phyloP scores from a whole-genome alignment of 257 asterid genomes.

The Solanum pimpinellifolium region DNA sequence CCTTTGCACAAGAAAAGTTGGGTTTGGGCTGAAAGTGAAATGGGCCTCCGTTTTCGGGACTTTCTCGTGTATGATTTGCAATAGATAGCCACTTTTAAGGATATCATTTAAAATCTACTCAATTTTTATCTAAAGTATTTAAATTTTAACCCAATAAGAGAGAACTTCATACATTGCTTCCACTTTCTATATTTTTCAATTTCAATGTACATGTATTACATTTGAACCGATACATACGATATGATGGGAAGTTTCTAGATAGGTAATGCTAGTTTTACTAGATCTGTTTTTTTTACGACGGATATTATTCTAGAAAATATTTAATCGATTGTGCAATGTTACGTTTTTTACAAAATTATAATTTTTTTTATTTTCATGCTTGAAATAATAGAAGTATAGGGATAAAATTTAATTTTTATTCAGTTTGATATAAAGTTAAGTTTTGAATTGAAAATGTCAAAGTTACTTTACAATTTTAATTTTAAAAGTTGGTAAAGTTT shows the following conservation, averaged over 20 bases:
- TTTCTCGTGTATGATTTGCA: not conserved
- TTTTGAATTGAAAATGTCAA: not conserved
- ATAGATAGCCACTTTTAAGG: not conserved
- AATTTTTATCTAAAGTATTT: not conserved
- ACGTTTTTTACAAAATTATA: not conserved
- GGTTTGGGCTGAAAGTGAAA: not conserved
- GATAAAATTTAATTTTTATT: not conserved
- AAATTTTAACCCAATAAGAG: not conserved
- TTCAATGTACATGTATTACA: not conserved
- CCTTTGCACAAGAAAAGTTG: constrained; percentile 29
- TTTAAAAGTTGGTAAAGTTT: not conserved
- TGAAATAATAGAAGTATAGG: not conserved
- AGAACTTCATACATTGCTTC: not conserved
- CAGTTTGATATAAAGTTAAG: not conserved
- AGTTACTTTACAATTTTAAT: not conserved
- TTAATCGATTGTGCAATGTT: not conserved
- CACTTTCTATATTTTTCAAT: not conserved
- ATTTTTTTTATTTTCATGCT: not conserved
- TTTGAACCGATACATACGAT: not conserved
- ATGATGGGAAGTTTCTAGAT: not conserved
- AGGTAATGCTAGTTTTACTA: not conserved
- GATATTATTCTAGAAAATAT: not conserved
- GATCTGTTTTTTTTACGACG: not conserved
- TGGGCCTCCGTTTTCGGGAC: not conserved
- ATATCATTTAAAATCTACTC: not conserved